Percentiles rank a stretch among this genome's conserved stretches.
Evolutionary conservation across 2,329 filamentous ascomycete genomes (phyloP).

Genomic region (Cryoendolithus antarcticus): DNA sequence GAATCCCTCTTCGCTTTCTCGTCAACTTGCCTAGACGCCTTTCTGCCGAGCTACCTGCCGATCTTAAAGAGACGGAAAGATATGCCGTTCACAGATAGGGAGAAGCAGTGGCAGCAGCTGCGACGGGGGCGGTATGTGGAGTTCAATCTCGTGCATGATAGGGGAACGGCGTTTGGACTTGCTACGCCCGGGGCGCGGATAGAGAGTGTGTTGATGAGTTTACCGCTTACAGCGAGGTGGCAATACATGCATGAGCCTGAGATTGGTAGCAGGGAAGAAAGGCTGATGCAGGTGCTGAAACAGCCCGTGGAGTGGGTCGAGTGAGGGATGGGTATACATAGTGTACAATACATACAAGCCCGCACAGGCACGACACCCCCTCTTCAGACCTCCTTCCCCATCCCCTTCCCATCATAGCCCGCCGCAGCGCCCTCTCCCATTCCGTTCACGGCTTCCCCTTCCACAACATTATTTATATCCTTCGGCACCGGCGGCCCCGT

Average conservation of each 20-base stretch:
- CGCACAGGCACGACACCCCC: too few species aligned
- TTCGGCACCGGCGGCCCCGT: constrained; percentile 22
- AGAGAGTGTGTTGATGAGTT: constrained; percentile 94
- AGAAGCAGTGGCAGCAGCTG: constrained; percentile 96
- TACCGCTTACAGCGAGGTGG: constrained; percentile 88
- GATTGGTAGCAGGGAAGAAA: constrained; percentile 63
- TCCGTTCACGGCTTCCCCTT: too few species aligned
- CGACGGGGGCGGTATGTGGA: constrained; percentile 92
- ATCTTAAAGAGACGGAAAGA: constrained; percentile 83
- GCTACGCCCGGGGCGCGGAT: constrained; percentile 84
- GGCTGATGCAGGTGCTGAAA: constrained; percentile 60
- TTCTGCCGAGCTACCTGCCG: constrained; percentile 81
- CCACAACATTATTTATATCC: constrained; percentile 9
- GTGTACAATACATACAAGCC: too few species aligned
- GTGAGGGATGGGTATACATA: too few species aligned
- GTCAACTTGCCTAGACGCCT: constrained; percentile 71
- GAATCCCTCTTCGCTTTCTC: constrained; percentile 86
- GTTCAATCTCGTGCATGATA: constrained; percentile 95
- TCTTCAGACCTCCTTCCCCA: too few species aligned
- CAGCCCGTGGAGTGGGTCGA: constrained; percentile 49
- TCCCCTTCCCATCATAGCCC: too few species aligned
- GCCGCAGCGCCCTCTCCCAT: too few species aligned
- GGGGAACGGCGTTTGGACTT: constrained; percentile 85
- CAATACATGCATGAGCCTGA: constrained; percentile 86
- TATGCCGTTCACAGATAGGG: constrained; percentile 72